Evolutionary conservation across 106 monocot species (phyloP).

Genomic region (Dendrobium officinale): DNA sequence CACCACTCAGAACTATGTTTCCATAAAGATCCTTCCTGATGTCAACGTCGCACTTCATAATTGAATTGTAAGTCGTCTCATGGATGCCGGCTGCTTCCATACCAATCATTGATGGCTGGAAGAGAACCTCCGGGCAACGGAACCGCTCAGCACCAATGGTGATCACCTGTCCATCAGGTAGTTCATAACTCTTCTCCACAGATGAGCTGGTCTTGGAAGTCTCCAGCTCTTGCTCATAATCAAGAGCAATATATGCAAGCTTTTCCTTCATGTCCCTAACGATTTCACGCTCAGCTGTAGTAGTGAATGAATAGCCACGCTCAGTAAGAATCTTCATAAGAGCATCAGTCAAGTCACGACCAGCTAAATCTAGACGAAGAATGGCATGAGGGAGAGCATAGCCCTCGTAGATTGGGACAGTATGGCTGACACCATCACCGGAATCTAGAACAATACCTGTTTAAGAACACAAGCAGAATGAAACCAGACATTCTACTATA

Average conservation of each 20-base stretch:
- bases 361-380: slow-evolving; percentile 18
- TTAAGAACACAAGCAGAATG: background rate
- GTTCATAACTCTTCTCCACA: slow-evolving; percentile 23
- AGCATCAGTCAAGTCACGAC: slow-evolving; percentile 23
- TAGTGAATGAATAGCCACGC: slow-evolving; percentile 22
- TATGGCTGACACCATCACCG: slow-evolving; percentile 30
- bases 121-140: slow-evolving; percentile 23
- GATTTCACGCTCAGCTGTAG: slow-evolving; percentile 25
- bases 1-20: slow-evolving; percentile 22
- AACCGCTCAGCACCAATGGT: slow-evolving; percentile 26
- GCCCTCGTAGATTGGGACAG: slow-evolving; percentile 26
- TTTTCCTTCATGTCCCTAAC: slow-evolving; percentile 26
- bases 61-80: slow-evolving; percentile 25
- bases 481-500: background rate
- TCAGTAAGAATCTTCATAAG: slow-evolving; percentile 24
- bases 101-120: slow-evolving; percentile 26
- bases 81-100: slow-evolving; percentile 26
- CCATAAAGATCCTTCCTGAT: slow-evolving; percentile 28
- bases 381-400: slow-evolving; percentile 29
- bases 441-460: slow-evolving; percentile 29
- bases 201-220: slow-evolving; percentile 25
- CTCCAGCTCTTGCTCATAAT: slow-evolving; percentile 22
- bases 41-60: slow-evolving; percentile 28
- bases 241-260: slow-evolving; percentile 25
- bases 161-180: slow-evolving; percentile 24